Conservation (phyloP, 2,329 filamentous ascomycete species). For the Fusarium penzigii region DNA sequence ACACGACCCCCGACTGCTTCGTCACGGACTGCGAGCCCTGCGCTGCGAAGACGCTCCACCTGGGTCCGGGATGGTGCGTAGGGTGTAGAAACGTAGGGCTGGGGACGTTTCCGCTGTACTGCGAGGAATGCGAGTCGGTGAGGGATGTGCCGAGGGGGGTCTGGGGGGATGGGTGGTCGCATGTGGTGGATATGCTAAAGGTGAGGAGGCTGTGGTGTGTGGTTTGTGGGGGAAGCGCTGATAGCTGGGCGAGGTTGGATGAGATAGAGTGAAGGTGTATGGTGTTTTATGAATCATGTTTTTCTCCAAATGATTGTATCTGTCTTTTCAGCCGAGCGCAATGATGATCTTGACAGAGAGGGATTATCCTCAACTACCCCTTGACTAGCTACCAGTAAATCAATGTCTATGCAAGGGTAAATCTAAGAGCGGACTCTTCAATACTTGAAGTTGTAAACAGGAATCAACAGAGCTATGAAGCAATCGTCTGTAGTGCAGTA, state of each 20-base stretch:
- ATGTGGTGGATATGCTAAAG: constrained; percentile 14
- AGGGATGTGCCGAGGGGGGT: constrained; percentile 11
- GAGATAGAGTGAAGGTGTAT: not conserved
- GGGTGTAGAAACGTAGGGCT: constrained; percentile 2
- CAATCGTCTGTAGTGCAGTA: too few species aligned
- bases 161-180: constrained; percentile 8
- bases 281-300: too few species aligned
- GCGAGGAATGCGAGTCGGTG: constrained; percentile 8
- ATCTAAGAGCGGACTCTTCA: too few species aligned
- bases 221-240: constrained; percentile 3
- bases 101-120: constrained; percentile 6
- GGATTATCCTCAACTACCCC: too few species aligned
- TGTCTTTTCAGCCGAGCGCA: too few species aligned
- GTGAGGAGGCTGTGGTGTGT: constrained; percentile 23
- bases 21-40: not conserved
- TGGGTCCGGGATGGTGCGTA: constrained; percentile 22
- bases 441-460: too few species aligned
- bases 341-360: too few species aligned
- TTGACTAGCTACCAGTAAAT: too few species aligned
- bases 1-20: not conserved
- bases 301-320: too few species aligned
- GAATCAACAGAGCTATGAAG: too few species aligned
- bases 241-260: constrained; percentile 9
- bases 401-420: too few species aligned
- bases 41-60: constrained; percentile 12